A percentile compares a stretch with the other conserved stretches of the same genome.
Conservation (phyloP, 129 eudicot species). For the Rutidosis leptorrhynchoides region DNA sequence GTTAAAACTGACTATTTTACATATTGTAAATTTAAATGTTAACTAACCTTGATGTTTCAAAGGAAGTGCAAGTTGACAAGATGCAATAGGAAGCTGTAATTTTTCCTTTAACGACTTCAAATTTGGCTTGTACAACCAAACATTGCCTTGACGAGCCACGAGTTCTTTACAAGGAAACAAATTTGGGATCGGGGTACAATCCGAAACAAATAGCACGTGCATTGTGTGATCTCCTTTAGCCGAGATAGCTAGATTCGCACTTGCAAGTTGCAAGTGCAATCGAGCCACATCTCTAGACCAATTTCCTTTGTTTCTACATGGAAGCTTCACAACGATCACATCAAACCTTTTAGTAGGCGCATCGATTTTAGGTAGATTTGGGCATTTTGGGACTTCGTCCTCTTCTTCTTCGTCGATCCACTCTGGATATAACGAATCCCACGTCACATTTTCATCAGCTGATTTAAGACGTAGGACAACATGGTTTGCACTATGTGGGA, state of each 20-base stretch:
- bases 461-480: constrained; percentile 39
- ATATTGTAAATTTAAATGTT: neutral
- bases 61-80: constrained; percentile 82
- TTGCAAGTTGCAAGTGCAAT: constrained; percentile 66
- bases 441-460: constrained; percentile 42
- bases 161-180: constrained; percentile 76
- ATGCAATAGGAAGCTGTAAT: constrained; percentile 71
- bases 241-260: constrained; percentile 62
- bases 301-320: constrained; percentile 46
- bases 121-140: constrained; percentile 67
- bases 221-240: constrained; percentile 51
- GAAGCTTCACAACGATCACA: constrained; percentile 70
- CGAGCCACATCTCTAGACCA: constrained; percentile 82
- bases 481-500: constrained; percentile 50
- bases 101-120: constrained; percentile 54
- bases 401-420: constrained; percentile 88
- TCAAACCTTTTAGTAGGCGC: constrained; percentile 49
- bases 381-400: constrained; percentile 61
- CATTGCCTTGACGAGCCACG: constrained; percentile 49
- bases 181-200: constrained; percentile 67
- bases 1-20: neutral
- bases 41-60: constrained; percentile 53
- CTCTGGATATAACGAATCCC: constrained; percentile 73
- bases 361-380: constrained; percentile 43
- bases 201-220: constrained; percentile 53